A percentile compares a stretch with the other conserved stretches of the same genome.
Conservation (phyloP, 345 rosid species). For the Populus davidiana region DNA sequence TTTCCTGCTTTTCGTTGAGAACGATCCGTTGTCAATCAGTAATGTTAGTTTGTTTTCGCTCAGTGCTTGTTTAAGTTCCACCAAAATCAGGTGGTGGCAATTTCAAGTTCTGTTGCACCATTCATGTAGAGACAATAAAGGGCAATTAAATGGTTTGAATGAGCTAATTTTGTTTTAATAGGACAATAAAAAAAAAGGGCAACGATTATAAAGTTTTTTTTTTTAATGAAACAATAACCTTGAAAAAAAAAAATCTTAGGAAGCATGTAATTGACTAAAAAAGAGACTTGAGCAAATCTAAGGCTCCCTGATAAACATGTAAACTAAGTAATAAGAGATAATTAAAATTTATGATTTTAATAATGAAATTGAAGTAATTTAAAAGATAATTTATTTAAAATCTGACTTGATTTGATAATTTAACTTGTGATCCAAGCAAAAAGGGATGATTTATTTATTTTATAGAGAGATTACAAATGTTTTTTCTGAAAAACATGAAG, state of each 20-base stretch:
- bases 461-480: neutral
- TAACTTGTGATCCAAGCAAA: rapidly evolving
- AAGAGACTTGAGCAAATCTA: too few relatives aligned
- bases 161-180: too few relatives aligned
- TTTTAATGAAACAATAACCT: too few relatives aligned
- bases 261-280: too few relatives aligned
- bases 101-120: neutral
- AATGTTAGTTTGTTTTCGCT: neutral
- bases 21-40: neutral
- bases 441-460: neutral
- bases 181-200: too few relatives aligned
- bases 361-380: too few relatives aligned
- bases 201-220: too few relatives aligned
- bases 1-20: too few relatives aligned
- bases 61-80: neutral
- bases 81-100: neutral
- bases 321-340: too few relatives aligned
- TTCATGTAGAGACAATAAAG: neutral
- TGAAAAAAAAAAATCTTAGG: too few relatives aligned
- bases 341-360: rapidly evolving
- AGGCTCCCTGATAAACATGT: too few relatives aligned
- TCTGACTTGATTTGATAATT: rapidly evolving
- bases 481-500: neutral
- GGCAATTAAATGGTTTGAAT: too few relatives aligned
- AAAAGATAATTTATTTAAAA: neutral